Percentiles rank a stretch among this genome's conserved stretches.
Evolutionary conservation across 1,284 basidiomycete genomes (phyloP).

Genomic region (Ceratobasidium papillatum): DNA sequence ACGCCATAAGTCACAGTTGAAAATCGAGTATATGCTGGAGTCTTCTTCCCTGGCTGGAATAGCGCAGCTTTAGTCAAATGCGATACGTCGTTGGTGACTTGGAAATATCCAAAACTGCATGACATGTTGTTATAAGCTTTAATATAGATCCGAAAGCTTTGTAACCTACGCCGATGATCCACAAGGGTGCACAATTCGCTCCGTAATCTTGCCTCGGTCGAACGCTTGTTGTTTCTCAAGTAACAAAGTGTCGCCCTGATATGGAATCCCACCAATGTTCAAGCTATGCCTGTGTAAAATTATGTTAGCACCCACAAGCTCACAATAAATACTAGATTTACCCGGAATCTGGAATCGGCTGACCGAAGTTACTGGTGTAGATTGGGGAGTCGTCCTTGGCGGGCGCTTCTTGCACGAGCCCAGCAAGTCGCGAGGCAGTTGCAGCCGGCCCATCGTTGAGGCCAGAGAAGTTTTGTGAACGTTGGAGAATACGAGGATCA

Average conservation of each 20-base stretch:
- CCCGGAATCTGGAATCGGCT: conserved; percentile 49
- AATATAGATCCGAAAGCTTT: neutral
- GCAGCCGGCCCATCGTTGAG: conserved; percentile 51
- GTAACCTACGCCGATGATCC: conserved; percentile 50
- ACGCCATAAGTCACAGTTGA: conserved; percentile 69
- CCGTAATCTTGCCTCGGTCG: conserved; percentile 49
- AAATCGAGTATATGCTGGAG: conserved; percentile 80
- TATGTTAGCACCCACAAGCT: neutral
- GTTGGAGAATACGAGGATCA: conserved; percentile 50
- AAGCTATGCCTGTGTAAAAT: conserved; percentile 46
- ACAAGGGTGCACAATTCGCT: conserved; percentile 52
- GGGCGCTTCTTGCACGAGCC: conserved; percentile 47
- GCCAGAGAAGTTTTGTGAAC: conserved; percentile 50
- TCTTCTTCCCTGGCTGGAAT: conserved; percentile 67
- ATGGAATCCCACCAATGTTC: conserved; percentile 51
- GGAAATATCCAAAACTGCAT: conserved; percentile 46
- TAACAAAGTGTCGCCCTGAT: conserved; percentile 50
- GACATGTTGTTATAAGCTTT: neutral
- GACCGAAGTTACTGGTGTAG: conserved; percentile 52
- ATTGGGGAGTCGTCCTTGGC: conserved; percentile 50
- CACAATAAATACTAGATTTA: neutral
- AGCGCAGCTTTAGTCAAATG: conserved; percentile 81
- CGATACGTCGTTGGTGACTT: conserved; percentile 79
- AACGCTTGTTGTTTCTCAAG: conserved; percentile 53
- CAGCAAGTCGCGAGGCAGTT: conserved; percentile 50